Evolutionary conservation across 2,329 filamentous ascomycete species (phyloP).

Genomic region (Trichoderma breve): DNA sequence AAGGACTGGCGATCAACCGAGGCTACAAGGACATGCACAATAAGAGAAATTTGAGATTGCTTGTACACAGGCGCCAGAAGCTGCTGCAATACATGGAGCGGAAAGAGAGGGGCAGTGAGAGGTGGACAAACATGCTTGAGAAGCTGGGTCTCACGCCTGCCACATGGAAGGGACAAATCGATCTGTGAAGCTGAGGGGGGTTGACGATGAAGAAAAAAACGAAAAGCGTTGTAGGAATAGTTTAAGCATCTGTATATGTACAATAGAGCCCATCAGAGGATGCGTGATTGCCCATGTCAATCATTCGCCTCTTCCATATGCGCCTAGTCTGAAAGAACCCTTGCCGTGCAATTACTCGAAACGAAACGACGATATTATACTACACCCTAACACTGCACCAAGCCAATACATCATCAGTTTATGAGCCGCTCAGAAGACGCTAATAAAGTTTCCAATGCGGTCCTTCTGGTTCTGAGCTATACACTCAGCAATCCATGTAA

Average conservation of each 20-base stretch:
- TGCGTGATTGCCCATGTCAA: constrained; percentile 24
- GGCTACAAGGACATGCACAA: constrained; percentile 89
- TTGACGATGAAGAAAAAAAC: background rate
- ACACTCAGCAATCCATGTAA: constrained; percentile 99
- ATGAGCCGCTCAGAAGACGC: constrained; percentile 69
- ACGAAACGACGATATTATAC: constrained; percentile 37
- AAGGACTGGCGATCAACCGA: constrained; percentile 63
- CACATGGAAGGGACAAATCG: constrained; percentile 87
- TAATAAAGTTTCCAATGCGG: constrained; percentile 97
- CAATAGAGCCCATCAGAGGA: constrained; percentile 42
- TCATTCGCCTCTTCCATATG: constrained; percentile 28
- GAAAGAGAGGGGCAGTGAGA: constrained; percentile 85
- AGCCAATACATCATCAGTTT: constrained; percentile 27
- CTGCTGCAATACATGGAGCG: constrained; percentile 79
- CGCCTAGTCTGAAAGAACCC: constrained; percentile 34
- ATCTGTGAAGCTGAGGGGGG: constrained; percentile 28
- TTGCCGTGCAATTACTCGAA: constrained; percentile 38
- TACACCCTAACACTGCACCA: constrained; percentile 38
- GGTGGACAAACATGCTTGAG: constrained; percentile 84
- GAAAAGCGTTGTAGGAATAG: constrained; percentile 38
- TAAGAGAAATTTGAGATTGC: constrained; percentile 80
- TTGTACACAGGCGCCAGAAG: constrained; percentile 89
- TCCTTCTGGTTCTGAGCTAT: constrained; percentile 99
- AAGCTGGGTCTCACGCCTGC: constrained; percentile 83
- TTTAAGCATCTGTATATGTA: constrained; percentile 46